Evolutionary conservation across 768 basidiomycete genomes (phyloP).

Genomic region (Lyophyllum decastes): DNA sequence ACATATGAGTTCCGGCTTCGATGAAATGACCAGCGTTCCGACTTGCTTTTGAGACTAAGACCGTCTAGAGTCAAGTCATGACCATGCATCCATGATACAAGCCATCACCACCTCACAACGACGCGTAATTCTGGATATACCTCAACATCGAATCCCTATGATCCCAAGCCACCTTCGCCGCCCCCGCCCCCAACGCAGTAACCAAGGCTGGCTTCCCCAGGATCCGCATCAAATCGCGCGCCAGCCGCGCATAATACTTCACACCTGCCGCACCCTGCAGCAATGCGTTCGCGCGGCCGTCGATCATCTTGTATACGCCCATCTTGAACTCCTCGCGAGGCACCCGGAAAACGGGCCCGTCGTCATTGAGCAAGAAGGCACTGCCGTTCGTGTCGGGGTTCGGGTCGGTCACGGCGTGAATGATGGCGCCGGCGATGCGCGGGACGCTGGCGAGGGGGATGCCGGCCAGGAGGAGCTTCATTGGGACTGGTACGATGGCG

Average conservation of each 20-base stretch:
- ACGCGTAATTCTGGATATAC: slow-evolving; percentile 13
- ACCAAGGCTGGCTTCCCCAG: slow-evolving; percentile 26
- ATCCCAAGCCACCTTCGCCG: slow-evolving; percentile 31
- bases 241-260: slow-evolving; percentile 26
- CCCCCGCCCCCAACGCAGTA: slow-evolving; percentile 17
- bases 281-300: slow-evolving; percentile 38
- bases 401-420: slow-evolving; percentile 50
- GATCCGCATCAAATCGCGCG: slow-evolving; percentile 30
- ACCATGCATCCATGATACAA: too few relatives aligned
- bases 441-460: slow-evolving; percentile 48
- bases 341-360: slow-evolving; percentile 50
- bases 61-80: too few relatives aligned
- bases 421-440: slow-evolving; percentile 52
- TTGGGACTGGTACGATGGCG: slow-evolving; percentile 37
- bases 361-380: slow-evolving; percentile 48
- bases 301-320: slow-evolving; percentile 56
- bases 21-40: neutral
- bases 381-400: slow-evolving; percentile 45
- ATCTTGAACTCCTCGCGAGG: slow-evolving; percentile 47
- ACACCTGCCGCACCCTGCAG: slow-evolving; percentile 25
- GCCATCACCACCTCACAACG: neutral
- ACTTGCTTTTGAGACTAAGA: neutral
- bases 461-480: slow-evolving; percentile 48
- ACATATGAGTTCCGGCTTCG: neutral
- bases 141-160: slow-evolving; percentile 19